A percentile compares a stretch with the other conserved stretches of the same genome.
Conservation (phyloP, 306 rosid species). For the Phaseolus lunatus region DNA sequence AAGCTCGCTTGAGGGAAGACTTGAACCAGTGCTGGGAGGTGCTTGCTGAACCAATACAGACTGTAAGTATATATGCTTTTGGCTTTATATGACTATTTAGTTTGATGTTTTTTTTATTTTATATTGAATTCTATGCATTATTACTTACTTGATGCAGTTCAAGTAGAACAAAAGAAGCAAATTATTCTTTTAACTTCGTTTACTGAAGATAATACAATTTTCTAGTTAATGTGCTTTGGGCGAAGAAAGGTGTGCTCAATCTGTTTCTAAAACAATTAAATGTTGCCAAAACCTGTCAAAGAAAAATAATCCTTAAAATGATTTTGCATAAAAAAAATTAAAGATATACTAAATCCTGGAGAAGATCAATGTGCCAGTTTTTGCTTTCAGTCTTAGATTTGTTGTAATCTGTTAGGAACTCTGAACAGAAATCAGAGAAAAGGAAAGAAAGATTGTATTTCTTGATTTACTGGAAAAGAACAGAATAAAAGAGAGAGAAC, state of each 20-base stretch:
- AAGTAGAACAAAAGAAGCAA: conserved; percentile 27
- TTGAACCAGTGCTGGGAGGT: conserved; percentile 92
- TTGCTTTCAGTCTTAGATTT: background rate
- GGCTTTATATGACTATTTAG: conserved; percentile 12
- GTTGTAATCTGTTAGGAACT: background rate
- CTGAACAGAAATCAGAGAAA: background rate
- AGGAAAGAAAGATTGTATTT: background rate
- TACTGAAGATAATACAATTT: conserved; percentile 2
- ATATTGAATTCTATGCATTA: background rate
- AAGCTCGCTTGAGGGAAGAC: conserved; percentile 77
- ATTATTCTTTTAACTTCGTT: background rate
- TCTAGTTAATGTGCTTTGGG: conserved; percentile 1
- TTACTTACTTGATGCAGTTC: conserved; percentile 14
- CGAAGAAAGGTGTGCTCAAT: conserved; percentile 10
- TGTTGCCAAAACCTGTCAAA: background rate
- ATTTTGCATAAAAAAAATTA: background rate
- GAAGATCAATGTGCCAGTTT: background rate
- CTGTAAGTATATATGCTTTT: conserved; percentile 60
- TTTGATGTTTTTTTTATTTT: conserved; percentile 19
- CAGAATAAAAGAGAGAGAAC: background rate
- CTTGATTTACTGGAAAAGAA: background rate
- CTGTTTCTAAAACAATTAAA: conserved; percentile 26
- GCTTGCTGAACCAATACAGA: conserved; percentile 97
- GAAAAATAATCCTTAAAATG: background rate
- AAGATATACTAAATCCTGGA: background rate